A percentile compares a stretch with the other conserved stretches of the same genome.
phyloP scores from a whole-genome alignment of 371 early-diverging fungal genomes.

The Mucor indicus region DNA sequence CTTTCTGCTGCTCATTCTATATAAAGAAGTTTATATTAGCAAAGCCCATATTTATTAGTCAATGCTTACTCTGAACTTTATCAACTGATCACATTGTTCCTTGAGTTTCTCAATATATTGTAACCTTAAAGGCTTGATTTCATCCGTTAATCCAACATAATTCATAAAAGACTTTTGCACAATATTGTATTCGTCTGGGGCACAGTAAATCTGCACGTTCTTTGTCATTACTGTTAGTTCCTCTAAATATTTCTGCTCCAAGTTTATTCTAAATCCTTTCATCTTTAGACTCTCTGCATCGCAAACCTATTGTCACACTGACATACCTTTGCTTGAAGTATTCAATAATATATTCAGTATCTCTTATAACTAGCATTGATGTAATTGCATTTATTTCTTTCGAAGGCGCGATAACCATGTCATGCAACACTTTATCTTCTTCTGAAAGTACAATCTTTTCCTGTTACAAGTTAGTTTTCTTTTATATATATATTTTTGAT shows the following conservation, averaged over 20 bases:
- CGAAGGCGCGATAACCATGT: constrained; percentile 18
- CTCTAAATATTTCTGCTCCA: constrained; percentile 14
- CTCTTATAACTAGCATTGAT: constrained; percentile 9
- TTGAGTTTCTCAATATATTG: constrained; percentile 8
- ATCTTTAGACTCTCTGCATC: no score
- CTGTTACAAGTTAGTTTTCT: no score
- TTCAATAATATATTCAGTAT: constrained; percentile 18
- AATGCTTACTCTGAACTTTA: constrained; percentile 13
- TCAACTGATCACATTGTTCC: constrained; percentile 7
- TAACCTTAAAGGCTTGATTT: not conserved
- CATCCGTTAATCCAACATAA: constrained; percentile 15
- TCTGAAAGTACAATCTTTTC: constrained; percentile 16
- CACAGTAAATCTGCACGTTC: constrained; percentile 2
- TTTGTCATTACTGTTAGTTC: constrained; percentile 5
- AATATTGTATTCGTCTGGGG: constrained; percentile 4
- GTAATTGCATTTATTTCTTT: constrained; percentile 15
- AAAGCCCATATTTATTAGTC: not conserved
- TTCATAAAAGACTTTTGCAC: constrained; percentile 12
- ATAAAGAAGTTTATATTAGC: not conserved
- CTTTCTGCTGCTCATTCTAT: constrained; percentile 22
- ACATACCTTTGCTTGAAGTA: constrained; percentile 24
- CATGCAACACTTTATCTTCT: constrained; percentile 12
- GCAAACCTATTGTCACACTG: no score
- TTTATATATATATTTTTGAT: no score
- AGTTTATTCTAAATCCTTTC: constrained; percentile 5